Evolutionary conservation across 768 basidiomycete genomes (phyloP).

Genomic region (Leccinum imitatum): DNA sequence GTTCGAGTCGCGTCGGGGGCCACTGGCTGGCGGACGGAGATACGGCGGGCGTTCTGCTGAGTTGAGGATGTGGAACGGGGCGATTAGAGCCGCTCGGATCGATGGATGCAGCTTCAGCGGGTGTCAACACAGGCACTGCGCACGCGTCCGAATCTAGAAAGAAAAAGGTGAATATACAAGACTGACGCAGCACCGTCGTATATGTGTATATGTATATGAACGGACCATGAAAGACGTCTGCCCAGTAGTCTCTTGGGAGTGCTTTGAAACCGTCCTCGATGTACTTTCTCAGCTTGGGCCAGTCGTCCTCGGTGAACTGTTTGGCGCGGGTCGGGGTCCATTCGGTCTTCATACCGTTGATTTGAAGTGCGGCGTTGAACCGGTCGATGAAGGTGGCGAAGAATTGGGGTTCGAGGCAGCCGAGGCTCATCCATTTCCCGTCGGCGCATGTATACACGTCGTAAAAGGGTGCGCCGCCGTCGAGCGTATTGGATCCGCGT

Average conservation of each 20-base stretch:
- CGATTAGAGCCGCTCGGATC: conserved; percentile 37
- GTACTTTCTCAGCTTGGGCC: conserved; percentile 58
- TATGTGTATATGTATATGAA: neutral
- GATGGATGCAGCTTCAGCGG: conserved; percentile 55
- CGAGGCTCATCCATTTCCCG: conserved; percentile 74
- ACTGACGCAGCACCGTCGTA: neutral
- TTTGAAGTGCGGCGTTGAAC: conserved; percentile 53
- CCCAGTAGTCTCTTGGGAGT: conserved; percentile 68
- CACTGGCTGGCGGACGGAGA: conserved; percentile 6
- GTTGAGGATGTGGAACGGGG: conserved; percentile 54
- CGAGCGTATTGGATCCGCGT: conserved; percentile 62
- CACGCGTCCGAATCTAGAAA: conserved; percentile 68
- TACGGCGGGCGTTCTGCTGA: conserved; percentile 31
- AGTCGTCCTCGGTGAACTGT: conserved; percentile 48
- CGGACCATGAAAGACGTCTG: conserved; percentile 60
- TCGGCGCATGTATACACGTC: conserved; percentile 70
- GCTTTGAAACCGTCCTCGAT: conserved; percentile 62
- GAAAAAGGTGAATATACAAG: neutral
- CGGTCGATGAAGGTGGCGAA: conserved; percentile 57
- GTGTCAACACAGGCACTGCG: conserved; percentile 63
- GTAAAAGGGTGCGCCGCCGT: conserved; percentile 81
- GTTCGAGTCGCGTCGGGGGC: conserved; percentile 30
- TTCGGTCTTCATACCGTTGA: conserved; percentile 38
- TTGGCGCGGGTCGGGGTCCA: conserved; percentile 55
- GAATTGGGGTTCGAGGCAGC: conserved; percentile 73